Evolutionary conservation across 441 rosid species (phyloP), one percentile per base, ranked within the genome.

Genomic region (Pelargonium exstipulatum): DNA sequence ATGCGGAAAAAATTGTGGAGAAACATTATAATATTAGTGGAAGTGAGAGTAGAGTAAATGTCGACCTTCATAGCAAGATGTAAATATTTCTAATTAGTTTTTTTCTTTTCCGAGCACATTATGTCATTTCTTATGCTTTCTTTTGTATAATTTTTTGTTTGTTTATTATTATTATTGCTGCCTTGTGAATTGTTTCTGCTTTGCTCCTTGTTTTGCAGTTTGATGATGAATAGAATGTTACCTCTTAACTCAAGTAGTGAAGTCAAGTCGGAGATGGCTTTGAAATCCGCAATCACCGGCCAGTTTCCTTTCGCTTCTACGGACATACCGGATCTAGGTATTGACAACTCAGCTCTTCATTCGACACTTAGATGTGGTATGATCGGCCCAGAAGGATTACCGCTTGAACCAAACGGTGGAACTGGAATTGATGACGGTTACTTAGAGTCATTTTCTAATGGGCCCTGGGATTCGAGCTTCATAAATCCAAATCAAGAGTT

Each of bases 281-380:
- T 62, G 16, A 49, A 74, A 72, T 77, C 76, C 49, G 20, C 79
- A 65, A 53, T 80, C 35, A 14, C 32, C 5, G 71, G 67, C 65
- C 83, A 75, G 32, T 75, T 68, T 65, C 71, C 70, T 13, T 74
- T 69, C 68, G 58, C 80, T 26, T 51, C 84, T 2, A 42, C 78
- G 1, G 74, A 67, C 1, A 71, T 73, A 14, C 58, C 75, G 17
- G 75, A 69, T 32, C 48, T 65, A 70, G 62, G 72, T 37, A 64
- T 69, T 22, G 76, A 67, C 46, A 53, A 77, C 4, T 53, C 79
- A 0, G 68, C 68, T n/a, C 65, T 76, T 14, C 74, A 77, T 9
- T 35, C 78, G 0, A 69, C 74, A 40, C 73, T 70, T 62, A 4
- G 75, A 68, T 68, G 79, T 14, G 69, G 68, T 70, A 67, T 66